Evolutionary conservation across 495 filamentous ascomycete species (phyloP), one percentile per base, ranked within the genome.

Genomic region (Tuber magnatum): DNA sequence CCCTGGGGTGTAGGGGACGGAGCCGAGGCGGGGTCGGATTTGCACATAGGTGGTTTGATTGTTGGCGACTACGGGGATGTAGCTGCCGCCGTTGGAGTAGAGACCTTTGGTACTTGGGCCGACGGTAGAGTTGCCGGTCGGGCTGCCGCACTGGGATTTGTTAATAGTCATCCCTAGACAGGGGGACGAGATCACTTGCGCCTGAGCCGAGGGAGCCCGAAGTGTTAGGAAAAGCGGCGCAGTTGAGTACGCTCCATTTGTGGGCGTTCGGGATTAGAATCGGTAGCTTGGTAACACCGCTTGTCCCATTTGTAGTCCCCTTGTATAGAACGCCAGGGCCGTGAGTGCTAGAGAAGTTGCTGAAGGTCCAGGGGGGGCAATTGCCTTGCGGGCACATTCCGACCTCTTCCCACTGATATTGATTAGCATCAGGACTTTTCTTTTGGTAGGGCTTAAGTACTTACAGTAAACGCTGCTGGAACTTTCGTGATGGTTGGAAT

Each of bases 191-290:
- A 3, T 56, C 10, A 56, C 51, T 28, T 28, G 24, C 51, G n/a
- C 24, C 51, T 2, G 51, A 56, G 3, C 51, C 51, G 51, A 56
- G 51, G n/a, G 51, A 56, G 24, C 51, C 51, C 14, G 51, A 28
- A 24, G 51, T 56, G n/a, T n/a, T n/a, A 7, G 51, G 51, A 9
- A 56, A 56, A 28, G 51, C 51, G 24, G 51, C 24, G 51, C 51
- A 56, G 24, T 56, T 56, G 51, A 56, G 51, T 7, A 56, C 24
- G 24, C 24, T 9, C 51, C 51, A 56, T 56, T 56, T 56, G 7
- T 56, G 51, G 51, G 51, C 51, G 51, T 56, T 56, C 24, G 51
- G 51, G n/a, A 56, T 56, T 56, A 56, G 51, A 24, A 56, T 56
- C n/a, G 51, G 51, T n/a, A 56, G 24, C 51, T 28, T 56, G 8